Base-by-base conservation (phyloP, 768 basidiomycete genomes). In the Rhodotorula babjevae region DNA sequence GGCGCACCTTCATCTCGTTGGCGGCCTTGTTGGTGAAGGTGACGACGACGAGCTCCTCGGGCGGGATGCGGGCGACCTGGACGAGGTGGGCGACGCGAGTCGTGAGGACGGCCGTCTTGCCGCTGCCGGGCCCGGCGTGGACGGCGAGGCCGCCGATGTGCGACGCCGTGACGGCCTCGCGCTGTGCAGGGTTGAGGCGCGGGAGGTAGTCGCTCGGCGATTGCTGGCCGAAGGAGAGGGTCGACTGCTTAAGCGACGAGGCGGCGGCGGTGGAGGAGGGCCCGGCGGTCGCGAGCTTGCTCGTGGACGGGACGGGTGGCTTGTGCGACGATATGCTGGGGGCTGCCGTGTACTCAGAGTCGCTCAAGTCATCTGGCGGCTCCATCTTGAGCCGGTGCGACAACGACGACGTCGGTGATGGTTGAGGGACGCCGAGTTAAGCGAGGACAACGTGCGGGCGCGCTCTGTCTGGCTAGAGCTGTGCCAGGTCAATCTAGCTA, bases 21-120 rank as follows among this genome's bases (percentile, higher is more conserved):
- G 92, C 91, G 25, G 92, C 91, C 80, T 77, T 75, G 72, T 77
- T 74, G 18, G 92, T 93, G 80, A 93, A 95, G 1, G 87, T 95
- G 19, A 93, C 80, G 31, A 77, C 74, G 23, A 75, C 78, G 61
- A 82, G 78, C 63, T 81, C 77, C 47, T 78, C 72, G 0, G 82
- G 81, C 18, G 71, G 52, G 61, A 79, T 69, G 1, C 71, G 73
- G 61, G 76, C 78, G 50, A 78, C 75, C 56, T 80, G 78, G 4
- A 82, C 74, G 31, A 82, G 75, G 61, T 81, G 80, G 0, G 83
- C 82, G 11, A 82, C 82, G 47, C 83, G 64, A 0, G 77, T 79
- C 2, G 83, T 83, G 33, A 83, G 74, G 4, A 82, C 82, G 44
- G 80, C 66, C 2, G 83, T 83, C 77, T 83, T 83, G 33, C 79